A percentile compares a stretch with the other conserved stretches of the same genome.
Evolutionary conservation across 768 basidiomycete genomes (phyloP).

Genomic region (Boletus rubropictus): DNA sequence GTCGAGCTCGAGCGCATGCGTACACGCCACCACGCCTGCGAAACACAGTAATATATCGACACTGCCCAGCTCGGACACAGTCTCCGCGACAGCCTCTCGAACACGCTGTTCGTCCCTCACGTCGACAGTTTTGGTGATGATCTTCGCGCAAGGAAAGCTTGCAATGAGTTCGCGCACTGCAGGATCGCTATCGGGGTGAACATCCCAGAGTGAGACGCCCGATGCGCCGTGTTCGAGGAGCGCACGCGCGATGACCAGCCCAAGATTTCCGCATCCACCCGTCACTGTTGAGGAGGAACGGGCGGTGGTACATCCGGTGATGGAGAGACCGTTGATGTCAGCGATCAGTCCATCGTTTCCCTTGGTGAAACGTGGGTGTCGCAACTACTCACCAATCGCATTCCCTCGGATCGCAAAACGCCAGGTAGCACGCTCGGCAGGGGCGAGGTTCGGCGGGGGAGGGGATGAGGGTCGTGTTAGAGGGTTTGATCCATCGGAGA

Average conservation of each 20-base stretch:
- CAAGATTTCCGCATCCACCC: constrained; percentile 39
- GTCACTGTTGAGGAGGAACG: constrained; percentile 29
- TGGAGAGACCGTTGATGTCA: neutral
- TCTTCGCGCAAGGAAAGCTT: constrained; percentile 27
- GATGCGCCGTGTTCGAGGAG: constrained; percentile 41
- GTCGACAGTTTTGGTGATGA: constrained; percentile 33
- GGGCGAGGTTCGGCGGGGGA: constrained; percentile 11
- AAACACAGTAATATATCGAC: constrained; percentile 39
- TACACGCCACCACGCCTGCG: constrained; percentile 36
- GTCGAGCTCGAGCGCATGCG: constrained; percentile 30
- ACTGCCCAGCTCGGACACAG: constrained; percentile 27
- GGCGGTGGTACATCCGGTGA: neutral
- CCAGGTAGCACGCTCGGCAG: constrained; percentile 27
- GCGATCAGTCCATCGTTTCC: neutral
- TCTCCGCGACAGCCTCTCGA: constrained; percentile 26
- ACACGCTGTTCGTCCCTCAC: constrained; percentile 23
- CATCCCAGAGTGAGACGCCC: constrained; percentile 24
- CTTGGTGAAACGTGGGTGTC: neutral
- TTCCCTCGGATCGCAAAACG: constrained; percentile 38
- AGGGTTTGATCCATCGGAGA: constrained; percentile 31
- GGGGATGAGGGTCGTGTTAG: constrained; percentile 27
- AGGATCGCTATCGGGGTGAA: constrained; percentile 7
- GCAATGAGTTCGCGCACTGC: constrained; percentile 19
- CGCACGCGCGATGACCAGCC: constrained; percentile 33
- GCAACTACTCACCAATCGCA: constrained; percentile 32